A percentile compares a stretch with the other conserved stretches of the same genome.
These are phyloP conservation scores for Aegilops umbellulata DNA, from an alignment of 176 grass and related monocot species.

Conservation along the genomic window DNA sequence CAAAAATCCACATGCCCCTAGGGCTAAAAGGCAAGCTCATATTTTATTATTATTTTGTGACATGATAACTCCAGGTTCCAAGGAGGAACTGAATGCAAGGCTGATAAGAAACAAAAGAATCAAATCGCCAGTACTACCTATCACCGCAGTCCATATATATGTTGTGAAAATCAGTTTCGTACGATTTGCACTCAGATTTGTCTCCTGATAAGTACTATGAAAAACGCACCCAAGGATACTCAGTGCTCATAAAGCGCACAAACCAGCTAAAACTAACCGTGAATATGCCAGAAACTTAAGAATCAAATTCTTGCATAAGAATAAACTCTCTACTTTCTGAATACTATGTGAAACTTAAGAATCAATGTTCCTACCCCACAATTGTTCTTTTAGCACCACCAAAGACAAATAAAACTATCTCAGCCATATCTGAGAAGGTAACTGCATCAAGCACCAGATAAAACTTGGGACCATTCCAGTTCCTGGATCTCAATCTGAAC, in stretches of 20 bases:
- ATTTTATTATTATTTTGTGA: neutral
- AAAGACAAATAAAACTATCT: neutral
- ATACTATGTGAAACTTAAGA: neutral
- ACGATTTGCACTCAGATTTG: neutral
- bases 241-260: neutral
- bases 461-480: neutral
- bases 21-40: neutral
- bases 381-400: neutral
- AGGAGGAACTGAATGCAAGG: constrained; percentile 2
- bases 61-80: neutral
- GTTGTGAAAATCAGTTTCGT: neutral
- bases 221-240: neutral
- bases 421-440: neutral
- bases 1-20: neutral
- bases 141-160: neutral
- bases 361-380: neutral
- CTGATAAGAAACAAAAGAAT: constrained; percentile 14
- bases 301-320: neutral
- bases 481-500: neutral
- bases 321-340: neutral
- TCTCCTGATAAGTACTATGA: neutral
- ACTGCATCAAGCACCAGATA: neutral
- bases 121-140: neutral
- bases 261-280: neutral
- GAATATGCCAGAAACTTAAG: neutral